Evolutionary conservation across 768 basidiomycete genomes (phyloP), one percentile per base, ranked within the genome.

Genomic region (Termitomyces sp.): DNA sequence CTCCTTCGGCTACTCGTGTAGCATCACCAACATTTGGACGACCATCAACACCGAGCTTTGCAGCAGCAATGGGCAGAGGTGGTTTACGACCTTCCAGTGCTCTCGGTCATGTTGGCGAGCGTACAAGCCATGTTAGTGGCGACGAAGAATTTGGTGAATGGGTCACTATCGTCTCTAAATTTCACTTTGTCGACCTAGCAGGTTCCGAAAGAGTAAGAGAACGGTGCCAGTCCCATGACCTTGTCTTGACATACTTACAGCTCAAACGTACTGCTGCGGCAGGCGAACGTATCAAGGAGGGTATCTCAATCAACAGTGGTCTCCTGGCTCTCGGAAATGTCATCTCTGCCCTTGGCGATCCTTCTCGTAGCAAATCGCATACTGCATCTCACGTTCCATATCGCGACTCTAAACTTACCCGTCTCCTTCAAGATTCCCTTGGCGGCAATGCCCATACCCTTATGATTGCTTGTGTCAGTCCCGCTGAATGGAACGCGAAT

Each of bases 401-500:
- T 71, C 93, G 97, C 51, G 97, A 98, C 73, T 98, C 95, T 13
- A 99, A 98, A 72, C 88, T 98, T 65, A 98, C 96, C 5, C 89
- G 96, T 38, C 82, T 97, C 47, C 77, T 97, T 3, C 94, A 97
- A 86, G 95, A 98, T 70, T 96, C 94, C 10, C 83, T 99, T 12
- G 97, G 97, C 38, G 97, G 97, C 46, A 99, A 98, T 73, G 89
- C 96, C 1, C 91, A 96, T 65, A 98, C 97, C 12, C 86, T 98
- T 64, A 99, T 99, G 97, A 93, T 99, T 61, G 97, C 97, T 18
- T 99, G 96, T 70, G 92, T 97, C 60, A 95, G 93, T 65, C 90
- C 93, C 14, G 92, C 93, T 1, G 97, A 99, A 72, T 96, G 86
- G 85, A 99, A 99, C 70, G 82, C 90, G 2, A 86, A 80, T 59